Conservation (phyloP, 2,329 filamentous ascomycete species). For the Talaromyces sp. region DNA sequence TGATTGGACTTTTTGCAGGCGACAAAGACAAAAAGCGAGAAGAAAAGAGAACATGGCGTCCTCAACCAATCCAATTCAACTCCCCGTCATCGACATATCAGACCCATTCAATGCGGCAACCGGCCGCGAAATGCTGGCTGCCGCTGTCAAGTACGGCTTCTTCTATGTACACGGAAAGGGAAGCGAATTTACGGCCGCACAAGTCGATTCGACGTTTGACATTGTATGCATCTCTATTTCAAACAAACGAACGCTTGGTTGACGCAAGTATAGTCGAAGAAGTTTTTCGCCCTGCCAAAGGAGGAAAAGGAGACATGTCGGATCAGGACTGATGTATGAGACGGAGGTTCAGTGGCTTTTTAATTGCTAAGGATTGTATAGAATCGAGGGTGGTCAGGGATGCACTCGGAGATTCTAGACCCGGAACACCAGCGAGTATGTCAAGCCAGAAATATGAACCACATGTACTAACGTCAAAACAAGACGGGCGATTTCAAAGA, state of each 20-base stretch:
- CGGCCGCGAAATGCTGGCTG: constrained; percentile 65
- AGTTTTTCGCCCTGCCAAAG: constrained; percentile 65
- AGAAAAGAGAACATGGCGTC: neutral
- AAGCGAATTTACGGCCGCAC: constrained; percentile 59
- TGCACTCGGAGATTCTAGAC: constrained; percentile 85
- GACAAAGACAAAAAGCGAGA: neutral
- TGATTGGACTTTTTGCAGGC: neutral
- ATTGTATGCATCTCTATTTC: constrained; percentile 50
- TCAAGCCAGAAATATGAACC: constrained; percentile 5
- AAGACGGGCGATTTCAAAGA: constrained; percentile 84
- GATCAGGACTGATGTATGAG: constrained; percentile 58
- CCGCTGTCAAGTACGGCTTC: constrained; percentile 79
- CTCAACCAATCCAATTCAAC: constrained; percentile 35
- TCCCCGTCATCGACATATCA: constrained; percentile 81
- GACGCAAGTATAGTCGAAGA: constrained; percentile 52
- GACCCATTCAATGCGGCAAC: constrained; percentile 55
- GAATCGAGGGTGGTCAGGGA: constrained; percentile 84
- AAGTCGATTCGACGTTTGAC: constrained; percentile 67
- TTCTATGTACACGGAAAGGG: constrained; percentile 78
- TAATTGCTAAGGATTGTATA: constrained; percentile 28
- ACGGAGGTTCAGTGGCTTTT: neutral
- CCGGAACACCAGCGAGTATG: constrained; percentile 71
- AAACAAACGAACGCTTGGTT: neutral
- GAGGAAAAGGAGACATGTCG: constrained; percentile 70
- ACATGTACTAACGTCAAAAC: constrained; percentile 1